These are phyloP conservation scores for Daldinia sp. DNA, from an alignment of 2,329 filamentous ascomycete genomes.

Conservation along the genomic window DNA sequence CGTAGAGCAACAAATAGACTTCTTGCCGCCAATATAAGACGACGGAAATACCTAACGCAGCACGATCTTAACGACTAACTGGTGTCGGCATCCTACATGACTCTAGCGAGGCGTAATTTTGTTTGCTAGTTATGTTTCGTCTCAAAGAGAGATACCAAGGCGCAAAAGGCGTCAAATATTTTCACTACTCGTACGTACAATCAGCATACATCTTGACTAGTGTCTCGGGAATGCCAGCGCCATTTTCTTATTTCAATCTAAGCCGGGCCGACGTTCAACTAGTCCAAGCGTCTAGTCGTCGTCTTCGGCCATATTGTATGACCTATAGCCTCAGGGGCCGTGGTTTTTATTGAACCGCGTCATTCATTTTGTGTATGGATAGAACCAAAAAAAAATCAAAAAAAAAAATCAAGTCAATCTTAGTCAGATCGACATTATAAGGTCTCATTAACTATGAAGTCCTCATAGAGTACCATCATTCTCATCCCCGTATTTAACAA, in stretches of 20 bases:
- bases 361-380: conserved; percentile 11
- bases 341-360: conserved; percentile 6
- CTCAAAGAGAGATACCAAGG: background rate
- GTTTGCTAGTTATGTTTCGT: conserved; percentile 6
- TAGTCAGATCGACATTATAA: conserved; percentile 23
- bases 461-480: conserved; percentile 6
- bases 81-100: conserved; percentile 25
- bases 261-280: conserved; percentile 14
- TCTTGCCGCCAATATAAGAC: conserved; percentile 3
- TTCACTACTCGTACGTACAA: background rate
- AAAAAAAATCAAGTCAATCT: conserved; percentile 18
- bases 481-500: conserved; percentile 15
- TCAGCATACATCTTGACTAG: background rate
- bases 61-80: conserved; percentile 13
- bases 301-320: background rate
- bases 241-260: conserved; percentile 4
- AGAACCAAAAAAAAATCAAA: too few species aligned
- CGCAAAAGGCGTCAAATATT: background rate
- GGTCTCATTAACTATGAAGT: conserved; percentile 4
- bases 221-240: conserved; percentile 19
- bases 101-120: conserved; percentile 28
- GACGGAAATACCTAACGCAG: conserved; percentile 4
- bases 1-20: conserved; percentile 5
- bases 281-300: background rate
- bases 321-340: background rate